These are phyloP conservation scores for Fraxinus latifolia DNA, from an alignment of 305 asterid genomes.

Conservation along the genomic window DNA sequence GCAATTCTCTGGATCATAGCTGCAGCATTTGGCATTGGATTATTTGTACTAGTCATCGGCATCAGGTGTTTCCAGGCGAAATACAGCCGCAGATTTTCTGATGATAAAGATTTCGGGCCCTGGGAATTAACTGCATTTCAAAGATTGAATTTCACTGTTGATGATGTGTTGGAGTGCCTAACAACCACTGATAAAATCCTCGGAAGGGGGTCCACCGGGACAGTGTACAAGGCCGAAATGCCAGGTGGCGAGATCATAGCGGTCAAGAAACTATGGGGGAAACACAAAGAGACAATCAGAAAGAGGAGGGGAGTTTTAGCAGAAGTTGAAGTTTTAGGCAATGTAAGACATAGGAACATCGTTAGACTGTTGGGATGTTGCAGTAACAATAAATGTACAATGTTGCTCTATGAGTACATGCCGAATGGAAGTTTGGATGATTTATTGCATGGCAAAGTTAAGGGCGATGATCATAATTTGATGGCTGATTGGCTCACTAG, in stretches of 20 bases:
- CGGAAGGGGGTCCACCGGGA: constrained; percentile 83
- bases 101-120: constrained; percentile 41
- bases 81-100: constrained; percentile 39
- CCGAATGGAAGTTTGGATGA: constrained; percentile 86
- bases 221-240: constrained; percentile 86
- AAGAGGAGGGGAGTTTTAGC: constrained; percentile 63
- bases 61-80: constrained; percentile 54
- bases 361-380: constrained; percentile 80
- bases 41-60: constrained; percentile 55
- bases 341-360: constrained; percentile 75
- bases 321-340: constrained; percentile 84
- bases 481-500: constrained; percentile 70
- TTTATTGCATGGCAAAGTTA: constrained; percentile 68
- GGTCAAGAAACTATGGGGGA: constrained; percentile 75
- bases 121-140: constrained; percentile 88
- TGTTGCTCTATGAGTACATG: constrained; percentile 90
- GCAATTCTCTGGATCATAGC: constrained; percentile 77
- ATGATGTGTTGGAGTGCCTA: constrained; percentile 59
- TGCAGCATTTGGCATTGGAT: constrained; percentile 63
- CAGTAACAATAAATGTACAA: constrained; percentile 53
- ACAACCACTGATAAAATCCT: constrained; percentile 51
- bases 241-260: constrained; percentile 90
- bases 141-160: constrained; percentile 67
- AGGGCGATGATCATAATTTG: constrained; percentile 40
- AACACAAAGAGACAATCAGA: constrained; percentile 50